Base-by-base conservation (phyloP, 1,139 yeast genomes). In the Yamadazyma trypodendri region DNA sequence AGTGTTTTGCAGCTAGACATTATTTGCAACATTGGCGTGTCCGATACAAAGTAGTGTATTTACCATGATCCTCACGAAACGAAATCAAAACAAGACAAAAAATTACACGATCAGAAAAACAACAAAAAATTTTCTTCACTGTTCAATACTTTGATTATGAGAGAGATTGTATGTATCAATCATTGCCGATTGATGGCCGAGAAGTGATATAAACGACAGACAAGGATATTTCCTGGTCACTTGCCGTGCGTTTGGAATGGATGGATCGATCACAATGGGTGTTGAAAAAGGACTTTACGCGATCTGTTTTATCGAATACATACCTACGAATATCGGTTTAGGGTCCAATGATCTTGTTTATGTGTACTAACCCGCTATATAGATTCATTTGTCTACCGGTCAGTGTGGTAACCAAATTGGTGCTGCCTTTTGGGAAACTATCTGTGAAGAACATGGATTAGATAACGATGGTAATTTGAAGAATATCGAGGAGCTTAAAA, bases 321-420 rank as follows among this genome's bases (percentile, higher is more conserved):
- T 15, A 24, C 12, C 14, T 15, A 24, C 15, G 12, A 4, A 12
- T 8, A 11, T 24, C 11, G 9, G 12, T 24, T 24, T 12, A 12
- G 12, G 11, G 15, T 12, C 11, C 4, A 12, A 7, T 10, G 12
- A 12, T 6, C 12, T 6, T 24, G 15, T 5, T 7, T 7, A 9
- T 24, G 55, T 60, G 55, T 60, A 57, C 64, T 32, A 40, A 37
- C 41, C 4, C 17, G 21, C 5, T 17, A 14, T 25, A 15, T 61
- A 84, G 92, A 87, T 90, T 66, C 97, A 90, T 69, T 78, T 90
- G 66, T 90, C 97, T 46, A 84, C 97, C 42, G 97, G 97, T 68
- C 97, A 90, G 75, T 92, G 98, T 81, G 98, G 98, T 81, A 92
- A 92, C 81, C 98, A 92, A 73, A 89, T 92, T 56, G 96, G 97